Base-by-base conservation (phyloP, 495 filamentous ascomycete species). In the Lindgomyces ingoldianus region DNA sequence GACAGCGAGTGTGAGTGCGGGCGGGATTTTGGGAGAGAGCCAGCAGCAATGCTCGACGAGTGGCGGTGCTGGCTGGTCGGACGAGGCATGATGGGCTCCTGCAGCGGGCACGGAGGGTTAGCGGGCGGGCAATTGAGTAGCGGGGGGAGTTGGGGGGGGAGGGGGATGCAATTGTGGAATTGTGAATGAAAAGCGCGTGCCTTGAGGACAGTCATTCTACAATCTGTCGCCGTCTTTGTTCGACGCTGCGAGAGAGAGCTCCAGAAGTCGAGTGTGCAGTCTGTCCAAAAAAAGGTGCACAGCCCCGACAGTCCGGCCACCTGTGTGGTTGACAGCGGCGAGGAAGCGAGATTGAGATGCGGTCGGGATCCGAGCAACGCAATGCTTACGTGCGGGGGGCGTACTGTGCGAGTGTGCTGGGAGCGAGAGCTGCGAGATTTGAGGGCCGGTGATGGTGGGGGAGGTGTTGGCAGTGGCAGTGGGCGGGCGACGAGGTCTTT, bases 1-100 rank as follows among this genome's bases (percentile, higher is more conserved):
- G 91, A 90, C 55, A 91, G 79, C 16, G 89, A 93, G 74, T 95
- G 89, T 18, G 91, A 89, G 76, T 93, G 91, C 68, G 86, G 84
- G 64, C 92, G 89, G 56, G 85, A 79, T 66, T 85, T 79, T 57
- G 72, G 72, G 21, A 75, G 72, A 21, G 73, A 74, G 58, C 74
- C 64, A 60, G 50, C 65, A 14, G 25, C 30, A 14, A 74, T 70
- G 60, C 64, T 72, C 44, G 72, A 65, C 42, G 77, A 78, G 42
- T 72, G 69, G 51, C 77, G 75, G 64, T 78, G 76, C 53, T 78
- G 76, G 60, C 68, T 77, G 25, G 73, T 66, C 47, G 75, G 72
- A 44, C 75, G 75, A 30, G 71, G 68, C 3, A 30, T 30, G 30
- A 53, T 56, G 21, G 59, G 58, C 58, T 68, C 65, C 65, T 68